A percentile compares a stretch with the other conserved stretches of the same genome.
These are phyloP conservation scores for Onygenales sp. DNA, from an alignment of 2,329 filamentous ascomycete species.

Conservation along the genomic window DNA sequence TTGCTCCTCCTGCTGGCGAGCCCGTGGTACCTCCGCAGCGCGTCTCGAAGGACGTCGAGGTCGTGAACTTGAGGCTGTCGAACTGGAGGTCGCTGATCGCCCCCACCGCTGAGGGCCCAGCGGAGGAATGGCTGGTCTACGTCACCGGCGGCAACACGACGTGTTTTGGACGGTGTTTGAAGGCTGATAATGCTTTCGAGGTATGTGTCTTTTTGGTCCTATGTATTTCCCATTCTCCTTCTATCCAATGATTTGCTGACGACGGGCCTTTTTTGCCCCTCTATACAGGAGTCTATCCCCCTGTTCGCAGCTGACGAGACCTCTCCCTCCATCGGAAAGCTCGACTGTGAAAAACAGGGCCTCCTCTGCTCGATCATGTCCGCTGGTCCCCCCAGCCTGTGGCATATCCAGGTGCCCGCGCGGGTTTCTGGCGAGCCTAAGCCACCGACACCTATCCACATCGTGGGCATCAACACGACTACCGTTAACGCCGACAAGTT, in stretches of 20 bases:
- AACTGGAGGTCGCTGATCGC: slow-evolving; percentile 49
- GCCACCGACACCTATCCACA: slow-evolving; percentile 44
- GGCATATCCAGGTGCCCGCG: slow-evolving; percentile 49
- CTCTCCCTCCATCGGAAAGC: slow-evolving; percentile 46
- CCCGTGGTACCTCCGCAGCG: slow-evolving; percentile 26
- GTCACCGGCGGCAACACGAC: slow-evolving; percentile 56
- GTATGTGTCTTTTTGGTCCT: slow-evolving; percentile 21
- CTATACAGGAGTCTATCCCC: slow-evolving; percentile 40
- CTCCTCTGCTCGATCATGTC: slow-evolving; percentile 54
- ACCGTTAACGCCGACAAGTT: slow-evolving; percentile 48
- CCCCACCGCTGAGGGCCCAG: slow-evolving; percentile 31
- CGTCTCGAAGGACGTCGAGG: slow-evolving; percentile 42
- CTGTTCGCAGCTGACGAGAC: slow-evolving; percentile 45
- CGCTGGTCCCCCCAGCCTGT: slow-evolving; percentile 45
- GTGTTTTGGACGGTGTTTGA: slow-evolving; percentile 50
- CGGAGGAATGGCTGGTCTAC: slow-evolving; percentile 48
- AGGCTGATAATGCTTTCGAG: slow-evolving; percentile 44
- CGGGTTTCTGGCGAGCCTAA: slow-evolving; percentile 41
- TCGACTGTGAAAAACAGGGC: slow-evolving; percentile 51
- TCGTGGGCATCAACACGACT: slow-evolving; percentile 48
- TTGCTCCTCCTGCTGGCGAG: slow-evolving; percentile 19
- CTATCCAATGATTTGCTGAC: not conserved
- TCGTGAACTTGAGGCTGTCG: slow-evolving; percentile 44
- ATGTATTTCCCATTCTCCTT: not conserved
- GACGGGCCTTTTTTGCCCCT: not conserved